These are phyloP conservation scores for Saturnispora saitoi DNA, from an alignment of 805 yeast species.

Conservation along the genomic window DNA sequence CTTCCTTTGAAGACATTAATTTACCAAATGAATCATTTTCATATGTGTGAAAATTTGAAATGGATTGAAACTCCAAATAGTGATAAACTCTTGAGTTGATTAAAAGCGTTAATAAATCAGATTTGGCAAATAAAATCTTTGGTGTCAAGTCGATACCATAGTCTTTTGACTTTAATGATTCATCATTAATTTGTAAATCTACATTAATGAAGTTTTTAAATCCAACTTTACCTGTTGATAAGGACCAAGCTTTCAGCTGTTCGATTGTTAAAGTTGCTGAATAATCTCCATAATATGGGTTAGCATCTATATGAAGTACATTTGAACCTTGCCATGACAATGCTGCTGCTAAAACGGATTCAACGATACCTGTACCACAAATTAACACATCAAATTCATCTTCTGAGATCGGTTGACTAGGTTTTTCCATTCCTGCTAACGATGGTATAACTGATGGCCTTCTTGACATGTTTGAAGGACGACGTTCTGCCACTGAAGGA, in stretches of 20 bases:
- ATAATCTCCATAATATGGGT: slow-evolving; percentile 82
- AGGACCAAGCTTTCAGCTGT: slow-evolving; percentile 81
- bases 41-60: slow-evolving; percentile 85
- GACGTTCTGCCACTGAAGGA: slow-evolving; percentile 39
- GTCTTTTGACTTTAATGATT: slow-evolving; percentile 48
- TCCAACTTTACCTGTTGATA: slow-evolving; percentile 30
- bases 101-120: slow-evolving; percentile 74
- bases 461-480: slow-evolving; percentile 27
- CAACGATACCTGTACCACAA: slow-evolving; percentile 87
- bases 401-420: slow-evolving; percentile 51
- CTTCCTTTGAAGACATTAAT: slow-evolving; percentile 80
- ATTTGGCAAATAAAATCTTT: slow-evolving; percentile 77
- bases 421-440: slow-evolving; percentile 71
- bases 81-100: slow-evolving; percentile 81
- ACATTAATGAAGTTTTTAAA: slow-evolving; percentile 46
- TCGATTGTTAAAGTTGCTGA: slow-evolving; percentile 81
- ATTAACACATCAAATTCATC: slow-evolving; percentile 77
- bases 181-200: slow-evolving; percentile 66
- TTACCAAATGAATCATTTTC: slow-evolving; percentile 88
- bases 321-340: slow-evolving; percentile 97
- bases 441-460: slow-evolving; percentile 48
- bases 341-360: slow-evolving; percentile 85
- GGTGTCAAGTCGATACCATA: slow-evolving; percentile 88
- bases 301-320: slow-evolving; percentile 82
- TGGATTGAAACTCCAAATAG: slow-evolving; percentile 85